These are phyloP conservation scores for Clonostachys rhizophaga DNA, from an alignment of 2,329 filamentous ascomycete genomes.

Conservation along the genomic window DNA sequence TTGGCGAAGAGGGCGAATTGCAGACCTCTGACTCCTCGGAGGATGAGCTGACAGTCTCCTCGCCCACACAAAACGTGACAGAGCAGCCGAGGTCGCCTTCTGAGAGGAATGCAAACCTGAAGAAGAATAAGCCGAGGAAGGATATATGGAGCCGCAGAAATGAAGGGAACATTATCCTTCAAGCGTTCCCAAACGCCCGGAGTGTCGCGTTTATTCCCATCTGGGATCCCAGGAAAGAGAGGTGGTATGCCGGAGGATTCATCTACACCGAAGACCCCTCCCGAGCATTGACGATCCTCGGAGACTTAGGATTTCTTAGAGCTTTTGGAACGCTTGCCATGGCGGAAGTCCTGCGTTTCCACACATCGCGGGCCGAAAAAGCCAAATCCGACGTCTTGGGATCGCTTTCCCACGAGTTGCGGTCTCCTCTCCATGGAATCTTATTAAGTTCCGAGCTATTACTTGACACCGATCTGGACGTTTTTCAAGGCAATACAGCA, in stretches of 20 bases:
- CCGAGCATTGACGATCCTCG: constrained; percentile 35
- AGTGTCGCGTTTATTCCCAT: constrained; percentile 42
- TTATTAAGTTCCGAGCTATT: constrained; percentile 48
- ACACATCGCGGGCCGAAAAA: constrained; percentile 27
- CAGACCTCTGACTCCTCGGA: constrained; percentile 20
- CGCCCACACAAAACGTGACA: not conserved
- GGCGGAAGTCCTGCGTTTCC: constrained; percentile 46
- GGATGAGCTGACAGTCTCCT: constrained; percentile 4
- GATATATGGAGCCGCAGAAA: not conserved
- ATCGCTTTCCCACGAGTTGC: constrained; percentile 56
- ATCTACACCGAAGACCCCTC: constrained; percentile 38
- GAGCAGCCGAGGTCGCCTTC: not conserved
- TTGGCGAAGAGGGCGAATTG: constrained; percentile 28
- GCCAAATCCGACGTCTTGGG: constrained; percentile 55
- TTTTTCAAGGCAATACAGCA: constrained; percentile 38
- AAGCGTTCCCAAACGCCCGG: constrained; percentile 33
- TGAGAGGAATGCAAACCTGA: no score
- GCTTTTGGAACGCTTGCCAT: constrained; percentile 51
- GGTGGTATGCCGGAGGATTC: constrained; percentile 45
- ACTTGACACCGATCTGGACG: constrained; percentile 41
- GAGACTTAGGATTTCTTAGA: constrained; percentile 44
- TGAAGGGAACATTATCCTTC: constrained; percentile 20
- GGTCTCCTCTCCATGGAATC: constrained; percentile 57
- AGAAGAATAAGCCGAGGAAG: not conserved
- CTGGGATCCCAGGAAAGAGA: constrained; percentile 37